Evolutionary conservation across 2,329 filamentous ascomycete species (phyloP).

Genomic region (Myriosclerotinia curreyana): DNA sequence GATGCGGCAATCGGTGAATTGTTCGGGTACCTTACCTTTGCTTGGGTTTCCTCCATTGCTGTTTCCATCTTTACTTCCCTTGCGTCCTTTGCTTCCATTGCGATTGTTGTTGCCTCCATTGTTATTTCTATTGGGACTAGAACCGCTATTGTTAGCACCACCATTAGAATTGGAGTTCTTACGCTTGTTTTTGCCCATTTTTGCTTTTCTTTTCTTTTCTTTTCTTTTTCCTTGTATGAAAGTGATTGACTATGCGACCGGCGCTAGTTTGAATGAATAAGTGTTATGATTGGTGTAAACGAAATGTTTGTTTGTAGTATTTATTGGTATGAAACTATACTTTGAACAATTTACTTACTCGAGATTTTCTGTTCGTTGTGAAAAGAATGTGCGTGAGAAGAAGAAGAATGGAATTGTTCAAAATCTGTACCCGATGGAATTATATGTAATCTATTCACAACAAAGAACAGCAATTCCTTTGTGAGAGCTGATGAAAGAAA

Average conservation of each 20-base stretch:
- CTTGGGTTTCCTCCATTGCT: not conserved
- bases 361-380: not conserved
- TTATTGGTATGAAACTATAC: not conserved
- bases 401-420: constrained; percentile 10
- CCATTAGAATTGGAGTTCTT: not conserved
- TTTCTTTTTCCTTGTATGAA: not conserved
- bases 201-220: not conserved
- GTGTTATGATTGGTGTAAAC: not conserved
- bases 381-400: not conserved
- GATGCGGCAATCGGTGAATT: constrained; percentile 3
- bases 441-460: constrained; percentile 7
- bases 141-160: not conserved
- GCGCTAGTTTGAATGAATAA: not conserved
- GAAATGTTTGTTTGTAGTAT: not conserved
- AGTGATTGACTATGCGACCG: not conserved
- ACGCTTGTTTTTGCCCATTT: not conserved
- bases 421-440: not conserved
- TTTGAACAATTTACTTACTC: not conserved
- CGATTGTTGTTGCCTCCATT: not conserved
- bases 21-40: not conserved
- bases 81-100: not conserved
- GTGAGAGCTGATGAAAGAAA: not conserved
- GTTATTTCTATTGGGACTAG: not conserved
- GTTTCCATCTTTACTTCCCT: not conserved
- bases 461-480: not conserved